These are phyloP conservation scores for Gracilaria domingensis DNA, from an alignment of 23 red algal genomes.

Conservation along the genomic window DNA sequence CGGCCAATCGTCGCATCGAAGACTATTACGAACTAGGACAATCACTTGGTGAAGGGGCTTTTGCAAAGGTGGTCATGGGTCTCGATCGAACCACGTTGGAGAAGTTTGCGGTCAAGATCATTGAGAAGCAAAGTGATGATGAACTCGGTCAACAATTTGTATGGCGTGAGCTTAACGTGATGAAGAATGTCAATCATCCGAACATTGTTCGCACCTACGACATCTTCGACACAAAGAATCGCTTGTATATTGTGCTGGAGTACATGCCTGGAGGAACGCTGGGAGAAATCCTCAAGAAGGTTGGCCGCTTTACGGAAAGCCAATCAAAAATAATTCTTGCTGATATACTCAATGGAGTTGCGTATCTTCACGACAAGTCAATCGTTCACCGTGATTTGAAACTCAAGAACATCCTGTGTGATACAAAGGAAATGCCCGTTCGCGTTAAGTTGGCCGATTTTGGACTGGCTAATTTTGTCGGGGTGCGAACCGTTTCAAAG, in stretches of 20 bases:
- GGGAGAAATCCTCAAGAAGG: conserved; percentile 78
- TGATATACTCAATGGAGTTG: conserved; percentile 89
- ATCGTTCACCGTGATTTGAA: conserved; percentile 94
- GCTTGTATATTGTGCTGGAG: conserved; percentile 91
- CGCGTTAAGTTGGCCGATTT: conserved; percentile 95
- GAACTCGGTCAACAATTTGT: conserved; percentile 77
- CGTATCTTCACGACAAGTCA: conserved; percentile 84
- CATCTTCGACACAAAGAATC: conserved; percentile 85
- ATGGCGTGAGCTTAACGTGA: conserved; percentile 90
- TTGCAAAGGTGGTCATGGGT: conserved; percentile 90
- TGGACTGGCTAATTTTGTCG: conserved; percentile 93
- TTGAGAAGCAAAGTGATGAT: conserved; percentile 87
- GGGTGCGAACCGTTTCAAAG: conserved; percentile 70
- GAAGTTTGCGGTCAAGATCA: conserved; percentile 95
- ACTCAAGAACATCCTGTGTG: conserved; percentile 89
- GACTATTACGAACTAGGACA: conserved; percentile 88
- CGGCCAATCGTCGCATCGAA: conserved; percentile 75
- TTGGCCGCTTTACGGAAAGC: conserved; percentile 84
- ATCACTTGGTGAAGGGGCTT: conserved; percentile 90
- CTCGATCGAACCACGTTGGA: conserved; percentile 88
- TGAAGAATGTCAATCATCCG: conserved; percentile 85
- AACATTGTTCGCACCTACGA: conserved; percentile 87
- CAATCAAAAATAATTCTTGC: conserved; percentile 76
- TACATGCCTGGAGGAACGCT: conserved; percentile 91
- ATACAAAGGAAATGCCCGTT: conserved; percentile 82